These are phyloP conservation scores for Diaporthe destruens DNA, from an alignment of 2,329 filamentous ascomycete species.

Conservation along the genomic window DNA sequence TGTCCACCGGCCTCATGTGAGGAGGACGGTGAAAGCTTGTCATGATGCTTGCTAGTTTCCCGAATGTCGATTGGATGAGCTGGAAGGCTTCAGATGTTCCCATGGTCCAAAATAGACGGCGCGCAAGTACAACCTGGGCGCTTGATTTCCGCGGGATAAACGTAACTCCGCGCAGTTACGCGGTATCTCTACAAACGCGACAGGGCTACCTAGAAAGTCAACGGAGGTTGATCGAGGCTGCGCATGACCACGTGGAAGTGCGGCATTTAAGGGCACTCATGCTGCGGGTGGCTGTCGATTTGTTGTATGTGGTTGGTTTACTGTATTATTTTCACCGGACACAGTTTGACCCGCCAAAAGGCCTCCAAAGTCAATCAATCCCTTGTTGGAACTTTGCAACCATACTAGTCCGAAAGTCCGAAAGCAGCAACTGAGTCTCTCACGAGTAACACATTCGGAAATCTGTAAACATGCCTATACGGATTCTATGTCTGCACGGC, in stretches of 20 bases:
- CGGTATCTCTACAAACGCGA: conserved; percentile 19
- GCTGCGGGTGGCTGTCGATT: background rate
- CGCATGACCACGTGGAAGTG: background rate
- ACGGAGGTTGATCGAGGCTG: conserved; percentile 4
- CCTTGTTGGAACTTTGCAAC: background rate
- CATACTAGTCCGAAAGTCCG: background rate
- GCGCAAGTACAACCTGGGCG: background rate
- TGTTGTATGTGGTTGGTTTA: conserved; percentile 9
- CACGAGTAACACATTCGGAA: conserved; percentile 14
- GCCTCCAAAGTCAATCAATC: conserved; percentile 1
- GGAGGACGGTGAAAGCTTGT: conserved; percentile 9
- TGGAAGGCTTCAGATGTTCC: background rate
- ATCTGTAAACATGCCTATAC: conserved; percentile 34
- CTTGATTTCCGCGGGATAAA: background rate
- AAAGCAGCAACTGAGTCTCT: conserved; percentile 12
- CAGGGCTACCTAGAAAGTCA: background rate
- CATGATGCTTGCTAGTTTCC: conserved; percentile 21
- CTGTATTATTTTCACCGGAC: background rate
- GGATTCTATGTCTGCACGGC: conserved; percentile 35
- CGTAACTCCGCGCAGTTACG: background rate
- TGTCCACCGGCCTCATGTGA: conserved; percentile 4
- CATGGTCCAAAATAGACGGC: background rate
- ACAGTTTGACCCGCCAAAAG: background rate
- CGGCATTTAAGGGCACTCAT: conserved; percentile 10
- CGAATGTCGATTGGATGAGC: conserved; percentile 3